These are phyloP conservation scores for Colletotrichum abscissum DNA, from an alignment of 2,329 filamentous ascomycete genomes.

Conservation along the genomic window DNA sequence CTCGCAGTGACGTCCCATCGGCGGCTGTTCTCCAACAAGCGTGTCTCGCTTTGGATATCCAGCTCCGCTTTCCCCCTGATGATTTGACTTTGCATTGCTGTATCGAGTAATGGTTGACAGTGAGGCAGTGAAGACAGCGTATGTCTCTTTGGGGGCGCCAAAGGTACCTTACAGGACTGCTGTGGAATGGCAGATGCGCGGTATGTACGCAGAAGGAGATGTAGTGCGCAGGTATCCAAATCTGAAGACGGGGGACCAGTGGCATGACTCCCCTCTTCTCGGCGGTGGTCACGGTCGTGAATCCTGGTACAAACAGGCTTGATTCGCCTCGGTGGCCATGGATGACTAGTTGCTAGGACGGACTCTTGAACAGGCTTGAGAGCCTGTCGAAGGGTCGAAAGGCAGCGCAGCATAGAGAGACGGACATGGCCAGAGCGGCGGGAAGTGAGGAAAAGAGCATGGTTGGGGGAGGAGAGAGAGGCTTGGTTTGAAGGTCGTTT, in stretches of 20 bases:
- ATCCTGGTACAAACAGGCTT: constrained; percentile 27
- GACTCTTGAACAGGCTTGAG: constrained; percentile 5
- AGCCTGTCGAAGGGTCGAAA: constrained; percentile 26
- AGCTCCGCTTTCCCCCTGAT: constrained; percentile 1
- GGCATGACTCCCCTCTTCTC: constrained; percentile 27
- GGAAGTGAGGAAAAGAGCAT: constrained; percentile 27
- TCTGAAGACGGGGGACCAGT: constrained; percentile 8
- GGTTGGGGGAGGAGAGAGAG: constrained; percentile 22
- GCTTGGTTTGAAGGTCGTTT: not conserved
- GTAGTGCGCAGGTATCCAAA: not conserved
- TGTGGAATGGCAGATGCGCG: constrained; percentile 24
- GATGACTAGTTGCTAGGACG: constrained; percentile 17
- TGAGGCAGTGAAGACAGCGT: not conserved
- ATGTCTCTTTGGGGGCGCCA: constrained; percentile 13
- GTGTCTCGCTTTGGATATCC: constrained; percentile 1
- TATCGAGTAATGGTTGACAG: not conserved
- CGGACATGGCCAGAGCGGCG: constrained; percentile 9
- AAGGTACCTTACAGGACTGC: constrained; percentile 33
- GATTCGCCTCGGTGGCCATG: constrained; percentile 26
- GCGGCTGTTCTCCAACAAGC: constrained; percentile 30
- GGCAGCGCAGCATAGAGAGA: not conserved
- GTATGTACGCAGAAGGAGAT: constrained; percentile 17
- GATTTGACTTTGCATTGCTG: constrained; percentile 1
- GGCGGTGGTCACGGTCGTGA: constrained; percentile 25
- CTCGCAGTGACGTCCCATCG: constrained; percentile 21